Conservation (phyloP, 352 stramenopile genomes). For the Peronosclerospora sorghi region DNA sequence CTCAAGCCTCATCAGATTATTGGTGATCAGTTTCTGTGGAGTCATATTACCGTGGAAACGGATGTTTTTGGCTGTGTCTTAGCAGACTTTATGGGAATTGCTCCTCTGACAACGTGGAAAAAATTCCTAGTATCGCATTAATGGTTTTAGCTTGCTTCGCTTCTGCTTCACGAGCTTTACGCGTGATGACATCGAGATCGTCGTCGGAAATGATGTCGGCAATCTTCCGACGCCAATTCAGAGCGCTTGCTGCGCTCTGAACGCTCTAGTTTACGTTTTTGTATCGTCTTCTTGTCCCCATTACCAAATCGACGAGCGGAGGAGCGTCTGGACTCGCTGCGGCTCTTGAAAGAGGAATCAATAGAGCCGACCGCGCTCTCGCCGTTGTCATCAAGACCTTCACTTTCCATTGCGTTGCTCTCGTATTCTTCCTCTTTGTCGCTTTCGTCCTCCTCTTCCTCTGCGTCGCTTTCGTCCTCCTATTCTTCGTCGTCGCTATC, state of each 20-base stretch:
- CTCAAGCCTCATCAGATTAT: slow-evolving; percentile 37
- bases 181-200: slow-evolving; percentile 55
- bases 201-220: slow-evolving; percentile 53
- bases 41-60: slow-evolving; percentile 63
- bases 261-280: slow-evolving; percentile 17
- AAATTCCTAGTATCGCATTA: slow-evolving; percentile 24
- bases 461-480: slow-evolving; percentile 8
- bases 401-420: neutral
- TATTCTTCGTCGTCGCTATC: slow-evolving; percentile 13
- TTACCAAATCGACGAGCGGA: neutral
- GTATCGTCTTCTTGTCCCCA: slow-evolving; percentile 6
- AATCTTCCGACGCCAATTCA: slow-evolving; percentile 50
- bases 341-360: slow-evolving; percentile 4
- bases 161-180: slow-evolving; percentile 49
- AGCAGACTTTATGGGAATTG: slow-evolving; percentile 13
- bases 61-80: slow-evolving; percentile 21
- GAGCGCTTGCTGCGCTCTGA: slow-evolving; percentile 18
- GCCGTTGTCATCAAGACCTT: neutral
- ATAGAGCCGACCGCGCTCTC: too few relatives aligned
- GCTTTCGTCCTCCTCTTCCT: neutral
- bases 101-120: slow-evolving; percentile 25
- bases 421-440: neutral
- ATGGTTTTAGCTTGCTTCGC: slow-evolving; percentile 31
- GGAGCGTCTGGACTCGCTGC: too few relatives aligned
- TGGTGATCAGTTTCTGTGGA: slow-evolving; percentile 25